phyloP scores from a whole-genome alignment of 306 rosid species.

The Rosa persica region DNA sequence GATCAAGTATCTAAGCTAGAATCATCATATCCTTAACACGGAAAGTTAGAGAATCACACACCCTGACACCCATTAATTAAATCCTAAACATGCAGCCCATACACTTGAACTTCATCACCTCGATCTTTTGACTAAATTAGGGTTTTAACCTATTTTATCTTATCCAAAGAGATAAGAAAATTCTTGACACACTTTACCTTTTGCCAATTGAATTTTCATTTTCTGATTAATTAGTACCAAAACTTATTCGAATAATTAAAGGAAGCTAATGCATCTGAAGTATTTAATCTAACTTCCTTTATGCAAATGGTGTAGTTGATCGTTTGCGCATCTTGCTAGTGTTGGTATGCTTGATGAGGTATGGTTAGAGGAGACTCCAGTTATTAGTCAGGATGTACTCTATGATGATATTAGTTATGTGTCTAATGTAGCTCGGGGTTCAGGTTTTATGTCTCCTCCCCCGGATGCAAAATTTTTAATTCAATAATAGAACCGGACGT shows the following conservation, averaged over 20 bases:
- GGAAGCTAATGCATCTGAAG: not conserved
- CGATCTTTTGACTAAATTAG: not conserved
- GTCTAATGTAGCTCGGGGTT: too few species aligned
- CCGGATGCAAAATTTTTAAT: too few species aligned
- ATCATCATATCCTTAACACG: not conserved
- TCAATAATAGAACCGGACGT: too few species aligned
- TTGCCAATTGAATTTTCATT: not conserved
- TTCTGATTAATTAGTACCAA: not conserved
- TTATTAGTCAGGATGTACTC: too few species aligned
- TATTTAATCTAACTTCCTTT: not conserved
- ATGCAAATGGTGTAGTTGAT: too few species aligned
- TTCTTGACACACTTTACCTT: not conserved
- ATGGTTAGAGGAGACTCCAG: too few species aligned
- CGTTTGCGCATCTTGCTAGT: too few species aligned
- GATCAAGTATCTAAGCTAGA: slow-evolving; percentile 2
- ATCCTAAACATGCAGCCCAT: not conserved
- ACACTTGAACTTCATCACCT: not conserved
- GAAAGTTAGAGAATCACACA: not conserved
- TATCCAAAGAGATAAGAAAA: not conserved
- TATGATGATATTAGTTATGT: too few species aligned
- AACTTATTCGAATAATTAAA: not conserved
- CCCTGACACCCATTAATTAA: not conserved
- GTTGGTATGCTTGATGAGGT: too few species aligned
- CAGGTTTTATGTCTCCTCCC: too few species aligned
- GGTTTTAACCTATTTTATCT: not conserved